phyloP scores from a whole-genome alignment of 768 basidiomycete genomes.

The Suillus weaverae region DNA sequence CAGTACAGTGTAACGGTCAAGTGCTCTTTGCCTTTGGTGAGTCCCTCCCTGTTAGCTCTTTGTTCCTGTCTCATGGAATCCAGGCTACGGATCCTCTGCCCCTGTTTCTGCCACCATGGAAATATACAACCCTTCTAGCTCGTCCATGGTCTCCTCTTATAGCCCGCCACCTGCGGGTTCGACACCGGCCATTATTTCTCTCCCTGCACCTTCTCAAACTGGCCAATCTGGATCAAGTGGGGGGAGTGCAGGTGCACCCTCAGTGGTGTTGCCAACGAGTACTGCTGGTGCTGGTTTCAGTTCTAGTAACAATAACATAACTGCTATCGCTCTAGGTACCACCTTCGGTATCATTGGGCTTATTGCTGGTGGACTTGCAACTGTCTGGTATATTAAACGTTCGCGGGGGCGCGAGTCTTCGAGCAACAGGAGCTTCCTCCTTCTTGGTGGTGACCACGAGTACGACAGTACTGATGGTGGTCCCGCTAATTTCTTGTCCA shows the following conservation, averaged over 20 bases:
- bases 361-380: slow-evolving; percentile 40
- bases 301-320: slow-evolving; percentile 28
- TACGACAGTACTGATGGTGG: slow-evolving; percentile 9
- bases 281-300: slow-evolving; percentile 13
- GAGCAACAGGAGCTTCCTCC: slow-evolving; percentile 16
- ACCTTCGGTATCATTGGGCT: slow-evolving; percentile 61
- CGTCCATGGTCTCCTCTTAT: slow-evolving; percentile 43
- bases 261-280: slow-evolving; percentile 13
- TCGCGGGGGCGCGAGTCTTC: slow-evolving; percentile 13
- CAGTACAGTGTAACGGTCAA: slow-evolving; percentile 54
- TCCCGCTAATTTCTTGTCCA: slow-evolving; percentile 1
- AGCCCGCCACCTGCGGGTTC: slow-evolving; percentile 35
- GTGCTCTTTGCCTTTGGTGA: slow-evolving; percentile 80
- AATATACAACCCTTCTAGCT: slow-evolving; percentile 46
- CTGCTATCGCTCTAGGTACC: slow-evolving; percentile 61
- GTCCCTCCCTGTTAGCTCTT: slow-evolving; percentile 23
- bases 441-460: slow-evolving; percentile 23
- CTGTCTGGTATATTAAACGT: slow-evolving; percentile 47
- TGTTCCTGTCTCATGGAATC: slow-evolving; percentile 7
- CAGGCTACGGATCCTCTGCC: slow-evolving; percentile 34
- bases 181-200: slow-evolving; percentile 32
- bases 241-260: slow-evolving; percentile 7
- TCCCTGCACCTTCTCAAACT: slow-evolving; percentile 37
- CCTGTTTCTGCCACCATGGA: slow-evolving; percentile 51
- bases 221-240: slow-evolving; percentile 14